phyloP scores from a whole-genome alignment of 176 grass and related monocot species.

The Oryza australiensis region DNA sequence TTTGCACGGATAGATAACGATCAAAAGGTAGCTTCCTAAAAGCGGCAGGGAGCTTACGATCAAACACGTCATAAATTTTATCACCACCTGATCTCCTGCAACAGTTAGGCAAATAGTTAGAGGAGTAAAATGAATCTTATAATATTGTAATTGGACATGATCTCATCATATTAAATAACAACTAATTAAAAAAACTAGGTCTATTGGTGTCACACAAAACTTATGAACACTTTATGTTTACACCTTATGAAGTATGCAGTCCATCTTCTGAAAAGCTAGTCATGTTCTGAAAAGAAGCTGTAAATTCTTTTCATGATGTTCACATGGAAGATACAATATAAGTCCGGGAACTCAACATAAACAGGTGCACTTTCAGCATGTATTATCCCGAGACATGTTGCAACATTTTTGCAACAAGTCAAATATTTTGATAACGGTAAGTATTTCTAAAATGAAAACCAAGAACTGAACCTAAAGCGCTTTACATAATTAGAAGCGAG shows the following conservation, averaged over 20 bases:
- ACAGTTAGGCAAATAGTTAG: conserved; percentile 21
- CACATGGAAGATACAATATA: background rate
- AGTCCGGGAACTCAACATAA: background rate
- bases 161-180: background rate
- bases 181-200: background rate
- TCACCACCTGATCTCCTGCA: conserved; percentile 68
- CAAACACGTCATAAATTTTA: conserved; percentile 67
- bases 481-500: background rate
- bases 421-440: background rate
- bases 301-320: conserved; percentile 1
- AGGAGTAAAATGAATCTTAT: background rate
- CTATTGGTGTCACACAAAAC: background rate
- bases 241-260: background rate
- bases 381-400: background rate
- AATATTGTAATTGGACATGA: background rate
- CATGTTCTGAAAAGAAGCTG: too few relatives aligned
- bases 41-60: conserved; percentile 61
- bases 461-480: background rate
- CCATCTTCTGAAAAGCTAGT: background rate
- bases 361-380: background rate
- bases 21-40: conserved; percentile 66
- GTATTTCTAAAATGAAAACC: background rate
- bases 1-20: conserved; percentile 58
- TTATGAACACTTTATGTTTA: background rate
- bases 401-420: background rate